Evolutionary conservation across 345 rosid genomes (phyloP).

Genomic region (Sisymbrium altissimum): DNA sequence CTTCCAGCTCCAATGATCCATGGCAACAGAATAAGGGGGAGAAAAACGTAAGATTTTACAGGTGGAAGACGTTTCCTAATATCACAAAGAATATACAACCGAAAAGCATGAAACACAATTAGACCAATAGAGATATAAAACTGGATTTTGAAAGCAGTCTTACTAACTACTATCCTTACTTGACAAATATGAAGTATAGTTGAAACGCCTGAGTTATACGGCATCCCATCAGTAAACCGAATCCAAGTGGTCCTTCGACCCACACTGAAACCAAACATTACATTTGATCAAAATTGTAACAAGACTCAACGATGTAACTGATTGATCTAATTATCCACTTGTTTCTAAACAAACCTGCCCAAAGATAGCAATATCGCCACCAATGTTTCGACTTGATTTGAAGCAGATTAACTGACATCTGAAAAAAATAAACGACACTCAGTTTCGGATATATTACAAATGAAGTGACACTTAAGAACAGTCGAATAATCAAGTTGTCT

Average conservation of each 20-base stretch:
- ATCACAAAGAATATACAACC: constrained; percentile 8
- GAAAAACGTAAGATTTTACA: constrained; percentile 62
- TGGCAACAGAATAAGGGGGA: constrained; percentile 65
- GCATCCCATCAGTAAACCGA: constrained; percentile 81
- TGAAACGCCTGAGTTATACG: constrained; percentile 88
- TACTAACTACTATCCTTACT: constrained; percentile 38
- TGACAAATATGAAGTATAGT: constrained; percentile 75
- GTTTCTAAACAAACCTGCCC: constrained; percentile 66
- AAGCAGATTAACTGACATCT: constrained; percentile 59
- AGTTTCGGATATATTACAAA: background rate
- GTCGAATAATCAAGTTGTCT: background rate
- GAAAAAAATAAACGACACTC: background rate
- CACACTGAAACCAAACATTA: constrained; percentile 55
- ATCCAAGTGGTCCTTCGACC: constrained; percentile 91
- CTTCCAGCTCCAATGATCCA: constrained; percentile 75
- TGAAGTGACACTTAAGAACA: background rate
- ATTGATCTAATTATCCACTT: background rate
- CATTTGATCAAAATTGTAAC: background rate
- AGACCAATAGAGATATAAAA: constrained; percentile 1
- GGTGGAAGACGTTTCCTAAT: constrained; percentile 80
- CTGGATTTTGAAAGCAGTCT: background rate
- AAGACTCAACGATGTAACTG: background rate
- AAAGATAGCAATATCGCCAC: constrained; percentile 80
- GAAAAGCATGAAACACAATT: background rate
- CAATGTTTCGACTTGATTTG: constrained; percentile 47